A percentile compares a stretch with the other conserved stretches of the same genome.
Conservation (phyloP, 2,329 filamentous ascomycete genomes). For the Ceratocystis albifundus region DNA sequence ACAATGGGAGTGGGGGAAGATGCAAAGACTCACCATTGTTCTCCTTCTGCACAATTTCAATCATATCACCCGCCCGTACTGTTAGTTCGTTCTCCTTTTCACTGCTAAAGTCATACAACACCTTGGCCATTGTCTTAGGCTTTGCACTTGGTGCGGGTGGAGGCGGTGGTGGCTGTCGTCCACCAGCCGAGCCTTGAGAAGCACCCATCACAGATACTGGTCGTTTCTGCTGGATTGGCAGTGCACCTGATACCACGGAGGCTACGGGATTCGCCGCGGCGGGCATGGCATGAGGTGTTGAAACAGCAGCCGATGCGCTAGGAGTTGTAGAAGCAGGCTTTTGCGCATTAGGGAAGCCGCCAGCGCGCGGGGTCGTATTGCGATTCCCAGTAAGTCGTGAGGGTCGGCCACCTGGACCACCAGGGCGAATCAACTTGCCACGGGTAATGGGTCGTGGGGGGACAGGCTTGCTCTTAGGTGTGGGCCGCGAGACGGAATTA, state of each 20-base stretch:
- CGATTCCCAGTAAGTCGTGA: constrained; percentile 53
- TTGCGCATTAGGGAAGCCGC: constrained; percentile 28
- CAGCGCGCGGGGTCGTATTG: constrained; percentile 36
- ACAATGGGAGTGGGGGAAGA: not conserved
- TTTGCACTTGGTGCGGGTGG: constrained; percentile 45
- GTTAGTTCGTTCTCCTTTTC: constrained; percentile 77
- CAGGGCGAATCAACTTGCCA: constrained; percentile 82
- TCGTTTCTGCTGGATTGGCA: constrained; percentile 19
- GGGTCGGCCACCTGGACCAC: constrained; percentile 70
- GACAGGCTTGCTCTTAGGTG: constrained; percentile 75
- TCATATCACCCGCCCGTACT: constrained; percentile 64
- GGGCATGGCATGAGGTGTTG: constrained; percentile 24
- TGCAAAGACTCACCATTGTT: constrained; percentile 61
- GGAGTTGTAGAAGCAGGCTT: constrained; percentile 27
- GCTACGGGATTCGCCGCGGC: constrained; percentile 22
- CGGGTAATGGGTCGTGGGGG: constrained; percentile 83
- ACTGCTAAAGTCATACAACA: constrained; percentile 82
- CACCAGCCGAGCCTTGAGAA: constrained; percentile 21
- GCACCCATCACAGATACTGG: constrained; percentile 24
- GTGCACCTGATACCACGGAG: constrained; percentile 6
- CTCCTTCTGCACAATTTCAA: constrained; percentile 89
- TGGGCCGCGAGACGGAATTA: constrained; percentile 70
- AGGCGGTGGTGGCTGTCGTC: constrained; percentile 41
- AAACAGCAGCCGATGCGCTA: constrained; percentile 23
- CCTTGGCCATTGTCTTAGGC: constrained; percentile 72